Percentiles rank a stretch among this genome's conserved stretches.
These are phyloP conservation scores for Platanus orientalis DNA, from an alignment of 164 flowering plant species.

Conservation along the genomic window DNA sequence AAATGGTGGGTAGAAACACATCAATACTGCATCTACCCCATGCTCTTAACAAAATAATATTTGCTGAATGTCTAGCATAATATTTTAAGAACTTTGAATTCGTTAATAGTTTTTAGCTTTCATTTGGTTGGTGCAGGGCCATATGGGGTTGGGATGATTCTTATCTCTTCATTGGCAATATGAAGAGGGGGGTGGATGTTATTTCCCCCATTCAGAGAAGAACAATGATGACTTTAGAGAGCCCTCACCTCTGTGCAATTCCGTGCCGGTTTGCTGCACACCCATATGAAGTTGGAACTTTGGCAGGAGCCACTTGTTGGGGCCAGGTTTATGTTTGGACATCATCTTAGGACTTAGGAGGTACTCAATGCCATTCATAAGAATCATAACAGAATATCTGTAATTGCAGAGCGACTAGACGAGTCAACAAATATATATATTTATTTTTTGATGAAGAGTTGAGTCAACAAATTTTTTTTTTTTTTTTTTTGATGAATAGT, in stretches of 20 bases:
- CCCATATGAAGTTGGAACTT: constrained; percentile 57
- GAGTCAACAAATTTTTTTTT: neutral
- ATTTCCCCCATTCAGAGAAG: constrained; percentile 38
- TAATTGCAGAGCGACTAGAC: too few species aligned
- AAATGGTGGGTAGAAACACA: too few species aligned
- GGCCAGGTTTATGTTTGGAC: constrained; percentile 87
- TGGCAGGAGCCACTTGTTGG: constrained; percentile 74
- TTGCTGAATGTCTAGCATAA: too few species aligned
- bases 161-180: constrained; percentile 65
- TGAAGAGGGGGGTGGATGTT: constrained; percentile 74
- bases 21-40: too few species aligned
- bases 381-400: neutral
- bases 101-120: constrained; percentile 1
- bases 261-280: constrained; percentile 80
- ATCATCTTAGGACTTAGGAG: neutral
- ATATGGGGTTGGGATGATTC: constrained; percentile 98
- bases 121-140: constrained; percentile 42
- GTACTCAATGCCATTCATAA: too few species aligned
- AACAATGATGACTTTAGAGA: constrained; percentile 34
- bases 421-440: too few species aligned
- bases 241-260: constrained; percentile 68
- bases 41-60: too few species aligned
- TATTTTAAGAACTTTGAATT: too few species aligned
- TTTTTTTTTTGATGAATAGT: too few species aligned
- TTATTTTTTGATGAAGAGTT: too few species aligned